These are phyloP conservation scores for Silene latifolia DNA, from an alignment of 148 eudicot species.

Conservation along the genomic window DNA sequence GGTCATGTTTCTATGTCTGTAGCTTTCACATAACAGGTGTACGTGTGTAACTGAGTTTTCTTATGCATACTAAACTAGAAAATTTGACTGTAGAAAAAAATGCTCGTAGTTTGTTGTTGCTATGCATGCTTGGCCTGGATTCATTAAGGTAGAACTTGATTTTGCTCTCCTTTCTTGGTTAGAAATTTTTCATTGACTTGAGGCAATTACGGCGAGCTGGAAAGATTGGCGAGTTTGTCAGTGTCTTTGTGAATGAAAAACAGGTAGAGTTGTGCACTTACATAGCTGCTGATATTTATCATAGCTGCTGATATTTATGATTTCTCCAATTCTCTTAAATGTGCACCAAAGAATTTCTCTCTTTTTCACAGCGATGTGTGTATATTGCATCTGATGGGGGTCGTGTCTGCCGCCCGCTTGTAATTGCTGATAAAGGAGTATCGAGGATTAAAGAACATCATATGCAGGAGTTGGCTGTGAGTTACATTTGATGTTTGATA, in stretches of 20 bases:
- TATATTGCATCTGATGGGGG: slow-evolving; percentile 99
- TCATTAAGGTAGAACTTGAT: background rate
- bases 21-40: too few relatives aligned
- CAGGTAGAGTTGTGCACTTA: slow-evolving; percentile 49
- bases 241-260: slow-evolving; percentile 86
- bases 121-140: background rate
- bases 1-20: too few relatives aligned
- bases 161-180: slow-evolving; percentile 7
- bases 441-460: slow-evolving; percentile 85
- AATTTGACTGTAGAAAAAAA: background rate
- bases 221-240: slow-evolving; percentile 89
- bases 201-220: slow-evolving; percentile 85
- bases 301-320: background rate
- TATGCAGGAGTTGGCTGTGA: slow-evolving; percentile 84
- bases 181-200: slow-evolving; percentile 63
- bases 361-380: slow-evolving; percentile 63
- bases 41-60: background rate
- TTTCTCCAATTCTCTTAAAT: background rate
- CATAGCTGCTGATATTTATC: too few relatives aligned
- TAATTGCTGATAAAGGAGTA: slow-evolving; percentile 92
- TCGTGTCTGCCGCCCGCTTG: slow-evolving; percentile 98
- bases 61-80: background rate
- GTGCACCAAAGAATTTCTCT: background rate
- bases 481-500: slow-evolving; percentile 7
- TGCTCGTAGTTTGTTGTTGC: background rate